Percentiles rank a stretch among this genome's conserved stretches.
phyloP scores from a whole-genome alignment of 208 protist species.

The Spongospora subterranea region DNA sequence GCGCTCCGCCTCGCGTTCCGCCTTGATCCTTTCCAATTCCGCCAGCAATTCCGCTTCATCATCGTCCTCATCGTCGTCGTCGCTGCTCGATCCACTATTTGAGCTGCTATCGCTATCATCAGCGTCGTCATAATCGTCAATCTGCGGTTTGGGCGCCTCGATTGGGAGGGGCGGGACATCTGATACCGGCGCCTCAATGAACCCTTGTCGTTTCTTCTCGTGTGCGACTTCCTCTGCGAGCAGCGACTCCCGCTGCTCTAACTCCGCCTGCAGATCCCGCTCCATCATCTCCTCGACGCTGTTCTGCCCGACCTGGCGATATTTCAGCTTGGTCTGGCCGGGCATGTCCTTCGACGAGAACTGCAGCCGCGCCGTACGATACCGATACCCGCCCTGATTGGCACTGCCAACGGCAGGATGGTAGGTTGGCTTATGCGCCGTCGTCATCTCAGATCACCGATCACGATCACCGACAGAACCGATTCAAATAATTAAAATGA shows the following conservation, averaged over 20 bases:
- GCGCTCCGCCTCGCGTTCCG: constrained; percentile 74
- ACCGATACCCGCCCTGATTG: constrained; percentile 68
- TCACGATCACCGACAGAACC: no score
- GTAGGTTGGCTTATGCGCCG: constrained; percentile 67
- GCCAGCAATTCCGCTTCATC: constrained; percentile 76
- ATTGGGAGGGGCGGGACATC: not conserved
- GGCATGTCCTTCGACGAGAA: constrained; percentile 70
- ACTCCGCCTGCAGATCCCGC: constrained; percentile 68
- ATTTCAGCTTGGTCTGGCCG: constrained; percentile 68
- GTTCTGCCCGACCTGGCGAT: constrained; percentile 65
- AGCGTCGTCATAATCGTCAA: constrained; percentile 10
- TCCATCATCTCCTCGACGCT: constrained; percentile 60
- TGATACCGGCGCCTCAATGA: not conserved
- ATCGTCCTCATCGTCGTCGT: constrained; percentile 72
- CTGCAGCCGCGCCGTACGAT: constrained; percentile 66
- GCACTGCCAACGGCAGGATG: constrained; percentile 67
- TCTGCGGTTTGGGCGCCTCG: no score
- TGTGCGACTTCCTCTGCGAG: not conserved
- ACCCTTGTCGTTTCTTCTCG: not conserved
- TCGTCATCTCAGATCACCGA: no score
- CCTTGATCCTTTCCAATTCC: constrained; percentile 80
- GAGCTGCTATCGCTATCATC: constrained; percentile 57
- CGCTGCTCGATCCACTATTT: constrained; percentile 60
- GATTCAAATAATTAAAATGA: no score
- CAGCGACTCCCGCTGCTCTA: constrained; percentile 64